Evolutionary conservation across 2,329 filamentous ascomycete genomes (phyloP), one percentile per base, ranked within the genome.

Genomic region (Ophiostoma montium): DNA sequence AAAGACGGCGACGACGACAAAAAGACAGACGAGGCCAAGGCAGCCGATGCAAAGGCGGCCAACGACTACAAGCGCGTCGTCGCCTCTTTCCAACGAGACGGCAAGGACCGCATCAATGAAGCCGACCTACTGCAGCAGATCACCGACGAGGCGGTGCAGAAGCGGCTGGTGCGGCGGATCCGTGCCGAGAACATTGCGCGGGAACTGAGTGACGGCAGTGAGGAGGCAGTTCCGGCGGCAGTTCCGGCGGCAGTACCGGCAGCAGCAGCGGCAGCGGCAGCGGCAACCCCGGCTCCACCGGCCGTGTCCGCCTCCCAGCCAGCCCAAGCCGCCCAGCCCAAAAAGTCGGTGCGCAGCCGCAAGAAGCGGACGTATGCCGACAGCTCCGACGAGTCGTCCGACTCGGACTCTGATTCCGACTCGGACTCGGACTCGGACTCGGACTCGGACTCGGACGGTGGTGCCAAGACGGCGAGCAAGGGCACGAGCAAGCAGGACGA

Each of bases 151-250:
- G 66, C 69, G 38, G 69, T 81, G 61, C 70, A 73, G 52, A 65
- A 66, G 50, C 71, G 78, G 23, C 67, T 79, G 47, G 68, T 78
- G 42, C 80, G 78, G 67, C 74, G 78, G 48, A 78, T 80, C 68
- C 74, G 78, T 31, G 74, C 77, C 9, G 77, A 82, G 61, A 67
- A 70, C 54, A 68, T 82, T 30, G 56, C 78, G 32, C 70, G 70
- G 31, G 71, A 76, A 57, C 64, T 82, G n/a, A 70, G 67, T 1
- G 71, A 73, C 47, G 66, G 65, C 45, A 70, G 68, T 19, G 67
- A 70, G 48, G 66, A 63, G 43, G 56, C 54, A 3, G 53, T 33
- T 19, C 21, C 48, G 5, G 21, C 33, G n/a, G 35, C 15, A 9
- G 16, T 21, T n/a, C n/a, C n/a, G n/a, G n/a, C n/a, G n/a, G n/a